These are phyloP conservation scores for Bromus sterilis DNA, from an alignment of 176 grass and related monocot species.

Conservation along the genomic window DNA sequence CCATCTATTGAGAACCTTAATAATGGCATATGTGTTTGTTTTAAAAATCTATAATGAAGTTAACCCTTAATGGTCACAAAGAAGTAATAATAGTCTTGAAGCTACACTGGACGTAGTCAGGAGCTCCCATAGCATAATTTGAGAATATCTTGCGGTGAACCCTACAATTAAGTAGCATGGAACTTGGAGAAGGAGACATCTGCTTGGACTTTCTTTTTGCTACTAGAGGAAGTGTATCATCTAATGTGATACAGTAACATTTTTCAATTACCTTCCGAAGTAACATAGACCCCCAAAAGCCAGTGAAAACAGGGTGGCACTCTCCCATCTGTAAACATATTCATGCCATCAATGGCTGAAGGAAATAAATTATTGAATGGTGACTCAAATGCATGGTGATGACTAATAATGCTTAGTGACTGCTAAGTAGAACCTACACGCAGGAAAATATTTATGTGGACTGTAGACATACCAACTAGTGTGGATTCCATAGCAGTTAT, in stretches of 20 bases:
- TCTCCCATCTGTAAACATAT: slow-evolving; percentile 73
- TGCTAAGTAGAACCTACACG: background rate
- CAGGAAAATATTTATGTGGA: background rate
- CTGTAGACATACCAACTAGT: background rate
- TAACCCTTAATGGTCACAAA: background rate
- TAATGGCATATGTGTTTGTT: background rate
- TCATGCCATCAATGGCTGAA: slow-evolving; percentile 6
- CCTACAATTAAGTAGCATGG: background rate
- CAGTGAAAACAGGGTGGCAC: slow-evolving; percentile 76
- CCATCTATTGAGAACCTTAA: background rate
- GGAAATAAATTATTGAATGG: background rate
- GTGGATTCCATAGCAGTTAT: background rate
- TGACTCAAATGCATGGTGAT: background rate
- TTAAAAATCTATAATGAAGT: background rate
- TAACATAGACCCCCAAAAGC: slow-evolving; percentile 88
- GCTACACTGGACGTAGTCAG: background rate
- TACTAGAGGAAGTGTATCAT: background rate
- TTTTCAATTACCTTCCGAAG: slow-evolving; percentile 62
- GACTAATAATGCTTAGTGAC: background rate
- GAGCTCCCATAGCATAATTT: background rate
- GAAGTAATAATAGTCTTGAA: background rate
- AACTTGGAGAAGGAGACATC: background rate
- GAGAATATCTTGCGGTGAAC: background rate
- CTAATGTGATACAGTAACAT: slow-evolving; percentile 8
- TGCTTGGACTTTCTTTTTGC: background rate